phyloP scores from a whole-genome alignment of 768 basidiomycete species.

The Calocybe indica region DNA sequence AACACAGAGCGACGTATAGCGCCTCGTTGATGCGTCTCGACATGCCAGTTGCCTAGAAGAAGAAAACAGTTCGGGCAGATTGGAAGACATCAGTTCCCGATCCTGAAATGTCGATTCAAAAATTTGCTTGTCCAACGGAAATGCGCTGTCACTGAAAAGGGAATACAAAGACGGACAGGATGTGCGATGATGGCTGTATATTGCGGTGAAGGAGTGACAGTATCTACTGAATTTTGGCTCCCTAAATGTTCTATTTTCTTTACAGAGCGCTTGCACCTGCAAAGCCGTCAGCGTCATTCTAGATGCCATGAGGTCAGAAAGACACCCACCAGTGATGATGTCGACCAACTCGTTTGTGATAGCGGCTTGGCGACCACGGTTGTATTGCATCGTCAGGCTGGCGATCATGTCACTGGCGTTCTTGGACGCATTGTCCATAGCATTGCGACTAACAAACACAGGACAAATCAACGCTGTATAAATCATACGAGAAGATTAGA shows the following conservation, averaged over 20 bases:
- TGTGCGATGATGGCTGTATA: neutral
- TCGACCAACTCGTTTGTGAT: slow-evolving; percentile 95
- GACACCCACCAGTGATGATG: slow-evolving; percentile 75
- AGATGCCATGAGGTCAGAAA: neutral
- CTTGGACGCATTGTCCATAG: slow-evolving; percentile 99
- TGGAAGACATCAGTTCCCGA: no score
- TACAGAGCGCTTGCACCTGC: slow-evolving; percentile 42
- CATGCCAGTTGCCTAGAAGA: no score
- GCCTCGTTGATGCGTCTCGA: no score
- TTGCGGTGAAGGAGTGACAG: neutral
- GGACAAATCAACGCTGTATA: slow-evolving; percentile 3
- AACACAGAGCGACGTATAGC: no score
- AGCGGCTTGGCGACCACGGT: slow-evolving; percentile 96
- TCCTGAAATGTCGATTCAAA: no score
- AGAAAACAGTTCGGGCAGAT: no score
- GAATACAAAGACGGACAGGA: no score
- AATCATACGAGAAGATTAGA: neutral
- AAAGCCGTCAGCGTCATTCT: no score
- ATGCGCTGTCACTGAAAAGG: no score
- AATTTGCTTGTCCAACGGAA: no score
- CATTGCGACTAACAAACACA: slow-evolving; percentile 64
- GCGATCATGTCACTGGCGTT: slow-evolving; percentile 94
- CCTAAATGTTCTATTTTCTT: slow-evolving; percentile 5
- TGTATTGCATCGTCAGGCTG: slow-evolving; percentile 88
- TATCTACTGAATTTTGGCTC: slow-evolving; percentile 10